Percentiles rank a stretch among this genome's conserved stretches.
Conservation (phyloP, 139 green algal species). For the Coelastrella sp. region DNA sequence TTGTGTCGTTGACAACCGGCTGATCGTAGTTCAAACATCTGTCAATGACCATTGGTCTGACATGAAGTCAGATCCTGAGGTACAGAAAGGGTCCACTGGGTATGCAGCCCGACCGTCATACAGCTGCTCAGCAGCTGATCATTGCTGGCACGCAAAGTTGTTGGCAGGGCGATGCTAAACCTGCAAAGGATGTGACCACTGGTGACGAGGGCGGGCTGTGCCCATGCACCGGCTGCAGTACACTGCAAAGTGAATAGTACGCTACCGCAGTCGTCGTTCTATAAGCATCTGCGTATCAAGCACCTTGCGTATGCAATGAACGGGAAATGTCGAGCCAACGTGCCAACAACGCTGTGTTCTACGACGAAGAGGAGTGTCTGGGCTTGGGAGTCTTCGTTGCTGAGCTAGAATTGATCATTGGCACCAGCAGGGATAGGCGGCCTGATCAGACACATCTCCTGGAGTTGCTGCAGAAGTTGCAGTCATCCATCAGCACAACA, state of each 20-base stretch:
- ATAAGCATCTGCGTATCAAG: too few species aligned
- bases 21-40: neutral
- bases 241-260: too few species aligned
- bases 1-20: neutral
- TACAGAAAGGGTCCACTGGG: neutral
- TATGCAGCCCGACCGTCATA: too few species aligned
- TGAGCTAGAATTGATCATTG: constrained; percentile 87
- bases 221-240: too few species aligned
- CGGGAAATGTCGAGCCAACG: neutral
- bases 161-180: too few species aligned
- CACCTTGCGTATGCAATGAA: too few species aligned
- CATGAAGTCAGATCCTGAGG: neutral
- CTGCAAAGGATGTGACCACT: too few species aligned
- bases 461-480: constrained; percentile 85
- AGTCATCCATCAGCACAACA: constrained; percentile 68
- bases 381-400: constrained; percentile 81
- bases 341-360: constrained; percentile 36
- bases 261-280: too few species aligned
- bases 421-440: constrained; percentile 42
- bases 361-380: constrained; percentile 85
- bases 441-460: constrained; percentile 63
- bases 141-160: too few species aligned
- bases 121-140: too few species aligned
- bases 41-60: neutral
- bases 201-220: too few species aligned